Evolutionary conservation across 2,329 filamentous ascomycete genomes (phyloP).

Genomic region (Cercospora sesami): DNA sequence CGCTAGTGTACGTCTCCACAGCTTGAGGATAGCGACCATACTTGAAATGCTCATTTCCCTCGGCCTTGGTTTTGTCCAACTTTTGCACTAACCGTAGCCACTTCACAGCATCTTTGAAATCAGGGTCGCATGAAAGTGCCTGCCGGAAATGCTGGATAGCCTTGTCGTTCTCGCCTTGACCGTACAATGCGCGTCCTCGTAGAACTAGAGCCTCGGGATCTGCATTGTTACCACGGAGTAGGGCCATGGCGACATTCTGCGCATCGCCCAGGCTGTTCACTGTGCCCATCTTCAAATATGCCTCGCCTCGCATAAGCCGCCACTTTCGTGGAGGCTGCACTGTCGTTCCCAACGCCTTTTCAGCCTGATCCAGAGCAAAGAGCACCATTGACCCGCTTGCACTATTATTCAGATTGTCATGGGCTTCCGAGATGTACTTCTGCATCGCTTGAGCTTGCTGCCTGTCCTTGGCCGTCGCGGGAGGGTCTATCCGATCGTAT

Average conservation of each 20-base stretch:
- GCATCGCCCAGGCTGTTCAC: slow-evolving; percentile 86
- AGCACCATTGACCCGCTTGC: slow-evolving; percentile 87
- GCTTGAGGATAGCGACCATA: slow-evolving; percentile 75
- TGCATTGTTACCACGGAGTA: slow-evolving; percentile 82
- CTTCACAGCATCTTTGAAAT: slow-evolving; percentile 84
- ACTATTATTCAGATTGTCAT: slow-evolving; percentile 71
- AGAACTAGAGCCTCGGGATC: slow-evolving; percentile 93
- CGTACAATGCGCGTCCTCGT: slow-evolving; percentile 82
- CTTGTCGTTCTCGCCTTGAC: slow-evolving; percentile 92
- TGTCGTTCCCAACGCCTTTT: slow-evolving; percentile 72
- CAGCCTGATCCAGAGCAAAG: slow-evolving; percentile 87
- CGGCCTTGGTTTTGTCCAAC: slow-evolving; percentile 88
- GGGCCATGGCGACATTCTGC: slow-evolving; percentile 84
- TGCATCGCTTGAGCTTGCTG: slow-evolving; percentile 82
- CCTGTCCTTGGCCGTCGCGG: slow-evolving; percentile 81
- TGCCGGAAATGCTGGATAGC: slow-evolving; percentile 89
- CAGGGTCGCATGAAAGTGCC: slow-evolving; percentile 85
- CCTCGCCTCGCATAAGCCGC: slow-evolving; percentile 88
- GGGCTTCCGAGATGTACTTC: slow-evolving; percentile 75
- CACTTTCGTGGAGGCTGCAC: slow-evolving; percentile 85
- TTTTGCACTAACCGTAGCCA: slow-evolving; percentile 88
- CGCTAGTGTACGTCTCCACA: slow-evolving; percentile 79
- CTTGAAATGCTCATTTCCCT: slow-evolving; percentile 91
- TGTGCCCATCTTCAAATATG: slow-evolving; percentile 88
- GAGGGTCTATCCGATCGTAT: slow-evolving; percentile 75